Base-by-base conservation (phyloP, 805 yeast genomes). In the Yarrowia sp. region DNA sequence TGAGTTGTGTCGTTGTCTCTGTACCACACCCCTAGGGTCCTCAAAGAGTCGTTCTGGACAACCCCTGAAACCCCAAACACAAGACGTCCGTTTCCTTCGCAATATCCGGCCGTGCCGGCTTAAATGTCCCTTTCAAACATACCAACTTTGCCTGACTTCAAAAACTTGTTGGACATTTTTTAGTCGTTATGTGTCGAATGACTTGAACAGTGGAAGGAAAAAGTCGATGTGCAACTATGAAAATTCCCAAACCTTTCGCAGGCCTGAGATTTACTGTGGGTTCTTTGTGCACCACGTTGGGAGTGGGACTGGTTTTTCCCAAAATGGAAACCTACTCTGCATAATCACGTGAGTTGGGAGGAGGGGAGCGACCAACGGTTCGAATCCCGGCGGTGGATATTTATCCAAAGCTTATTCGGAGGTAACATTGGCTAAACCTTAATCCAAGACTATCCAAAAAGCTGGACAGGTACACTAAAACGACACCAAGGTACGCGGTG, bases 131-230 rank as follows among this genome's bases (percentile, higher is more conserved):
- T 9, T 48, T 41, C 32, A 26, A 58, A 89, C 95, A 83, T 89
- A 89, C 94, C 98, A 89, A 94, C 98, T 90, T 90, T 92, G 89
- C 98, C 98, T 84, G 98, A 91, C 88, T 94, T 95, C 86, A 95
- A 89, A 90, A 95, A 94, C 86, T 95, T 95, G 87, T 63, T 63
- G 67, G 67, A 36, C 67, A 63, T 63, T 49, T 63, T 63, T 38
- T 36, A 19, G 56, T 63, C 56, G 67, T 46, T 56, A 56, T 56
- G 63, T 56, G 63, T 56, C 63, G 65, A 59, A 59, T 59, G 65
- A 59, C 65, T 59, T 43, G 52, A 59, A 59, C 50, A 59, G 52
- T 45, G 52, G 65, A 45, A 43, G 65, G 65, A 59, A 59, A 45
- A 59, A 59, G 52, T 59, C 52, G 65, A 43, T 59, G 52, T 59